These are phyloP conservation scores for Corynespora cassiicola DNA, from an alignment of 2,329 filamentous ascomycete genomes.

Conservation along the genomic window DNA sequence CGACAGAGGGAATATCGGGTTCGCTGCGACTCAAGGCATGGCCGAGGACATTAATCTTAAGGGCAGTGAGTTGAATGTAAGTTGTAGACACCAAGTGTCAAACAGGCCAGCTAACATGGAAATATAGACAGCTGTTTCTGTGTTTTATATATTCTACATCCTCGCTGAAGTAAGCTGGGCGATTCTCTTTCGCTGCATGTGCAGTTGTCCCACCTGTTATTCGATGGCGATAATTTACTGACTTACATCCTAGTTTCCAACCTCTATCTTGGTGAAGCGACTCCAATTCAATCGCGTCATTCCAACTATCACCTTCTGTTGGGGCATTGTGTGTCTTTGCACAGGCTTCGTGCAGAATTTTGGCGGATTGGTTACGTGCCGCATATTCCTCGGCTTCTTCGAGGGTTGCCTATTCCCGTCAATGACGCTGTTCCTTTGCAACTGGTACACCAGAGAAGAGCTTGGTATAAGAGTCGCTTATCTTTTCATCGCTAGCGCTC, in stretches of 20 bases:
- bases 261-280: slow-evolving; percentile 38
- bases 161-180: slow-evolving; percentile 32
- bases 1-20: slow-evolving; percentile 43
- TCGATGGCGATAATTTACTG: slow-evolving; percentile 1
- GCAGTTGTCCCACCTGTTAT: neutral
- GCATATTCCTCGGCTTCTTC: slow-evolving; percentile 35
- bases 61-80: slow-evolving; percentile 33
- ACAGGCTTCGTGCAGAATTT: slow-evolving; percentile 31
- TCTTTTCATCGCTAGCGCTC: slow-evolving; percentile 34
- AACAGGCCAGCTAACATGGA: too few relatives aligned
- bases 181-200: too few relatives aligned
- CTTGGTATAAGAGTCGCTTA: slow-evolving; percentile 35
- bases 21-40: slow-evolving; percentile 44
- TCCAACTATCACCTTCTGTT: slow-evolving; percentile 31
- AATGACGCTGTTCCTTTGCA: slow-evolving; percentile 38
- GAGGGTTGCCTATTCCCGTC: slow-evolving; percentile 40
- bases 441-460: slow-evolving; percentile 40
- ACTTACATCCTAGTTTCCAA: slow-evolving; percentile 30
- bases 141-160: slow-evolving; percentile 46
- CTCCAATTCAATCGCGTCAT: slow-evolving; percentile 43
- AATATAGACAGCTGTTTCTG: slow-evolving; percentile 37
- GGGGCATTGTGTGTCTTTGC: slow-evolving; percentile 33
- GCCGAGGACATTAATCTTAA: slow-evolving; percentile 32
- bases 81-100: neutral
- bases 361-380: slow-evolving; percentile 24